Base-by-base conservation (phyloP, 1,284 basidiomycete genomes). In the Porodaedalea pini region DNA sequence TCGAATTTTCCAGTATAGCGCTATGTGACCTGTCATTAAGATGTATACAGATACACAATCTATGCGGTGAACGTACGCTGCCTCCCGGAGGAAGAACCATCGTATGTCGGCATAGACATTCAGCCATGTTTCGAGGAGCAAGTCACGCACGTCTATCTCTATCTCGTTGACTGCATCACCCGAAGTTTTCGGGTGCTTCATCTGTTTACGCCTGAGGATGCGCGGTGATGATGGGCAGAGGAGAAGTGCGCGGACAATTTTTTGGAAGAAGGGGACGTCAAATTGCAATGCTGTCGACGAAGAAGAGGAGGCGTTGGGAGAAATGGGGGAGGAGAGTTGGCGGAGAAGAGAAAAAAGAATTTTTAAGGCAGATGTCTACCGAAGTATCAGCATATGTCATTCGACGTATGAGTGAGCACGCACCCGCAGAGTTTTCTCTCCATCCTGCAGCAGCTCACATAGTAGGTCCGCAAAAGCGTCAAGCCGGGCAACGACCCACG, bases 11-110 rank as follows among this genome's bases (percentile, higher is more conserved):
- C 58, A 53, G 65, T 56, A 54, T 64, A 40, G 47, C 55, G 56
- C 23, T 68, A 71, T 47, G 29, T 37, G 25, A 6, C 10, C 57
- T 23, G 13, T 48, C 44, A 53, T 10, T 36, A 53, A 5, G 10
- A 21, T 54, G 39, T 47, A n/a, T n/a, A n/a, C 32, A 48, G 17
- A 51, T 54, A 17, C 10, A 56, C 17, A 52, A 15, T 27, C 39
- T 44, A 50, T 54, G 36, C 11, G 15, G 15, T 41, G 17, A 7
- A 74, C 84, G 53, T 74, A 92, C 88, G 80, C 82, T 27, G 90
- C 77, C 66, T 97, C 94, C 37, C 90, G 83, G 59, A 98, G 81
- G 74, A 97, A 97, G 70, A 91, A 92, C 87, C 91, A 97, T 58
- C 95, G 85, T 25, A 98, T 77, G 69, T 98, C 97, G 62, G 95